phyloP scores from a whole-genome alignment of 257 asterid genomes.

The Petrea volubilis region DNA sequence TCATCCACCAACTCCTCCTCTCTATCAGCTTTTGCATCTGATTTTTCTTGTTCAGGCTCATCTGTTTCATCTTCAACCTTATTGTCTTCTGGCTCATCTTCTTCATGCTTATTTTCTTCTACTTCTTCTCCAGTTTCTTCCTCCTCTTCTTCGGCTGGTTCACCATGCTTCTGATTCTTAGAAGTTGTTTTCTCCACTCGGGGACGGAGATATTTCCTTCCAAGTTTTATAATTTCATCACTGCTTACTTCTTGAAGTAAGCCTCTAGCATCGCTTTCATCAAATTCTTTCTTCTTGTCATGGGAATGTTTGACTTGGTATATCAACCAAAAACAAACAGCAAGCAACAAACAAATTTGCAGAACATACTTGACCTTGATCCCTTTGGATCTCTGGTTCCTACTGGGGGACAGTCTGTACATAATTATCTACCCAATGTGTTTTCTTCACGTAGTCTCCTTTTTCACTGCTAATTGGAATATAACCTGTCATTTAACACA shows the following conservation, averaged over 20 bases:
- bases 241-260: slow-evolving; percentile 23
- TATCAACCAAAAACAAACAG: slow-evolving; percentile 88
- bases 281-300: slow-evolving; percentile 71
- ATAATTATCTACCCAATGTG: slow-evolving; percentile 37
- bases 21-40: slow-evolving; percentile 50
- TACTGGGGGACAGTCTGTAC: slow-evolving; percentile 73
- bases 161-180: slow-evolving; percentile 36
- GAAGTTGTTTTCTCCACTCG: slow-evolving; percentile 34
- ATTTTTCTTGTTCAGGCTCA: slow-evolving; percentile 64
- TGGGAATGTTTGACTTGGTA: slow-evolving; percentile 92
- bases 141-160: slow-evolving; percentile 55
- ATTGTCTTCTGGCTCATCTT: slow-evolving; percentile 48
- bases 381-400: slow-evolving; percentile 79
- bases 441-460: slow-evolving; percentile 21
- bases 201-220: slow-evolving; percentile 68
- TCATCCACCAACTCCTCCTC: slow-evolving; percentile 52
- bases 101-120: slow-evolving; percentile 51
- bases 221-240: slow-evolving; percentile 47
- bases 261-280: slow-evolving; percentile 50
- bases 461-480: slow-evolving; percentile 5
- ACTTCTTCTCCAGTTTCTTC: slow-evolving; percentile 47
- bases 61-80: slow-evolving; percentile 53
- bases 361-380: slow-evolving; percentile 58
- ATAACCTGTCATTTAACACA: slow-evolving; percentile 27
- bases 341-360: slow-evolving; percentile 77